Conservation (phyloP, 2,329 filamentous ascomycete genomes). For the Diaporthe vexans region DNA sequence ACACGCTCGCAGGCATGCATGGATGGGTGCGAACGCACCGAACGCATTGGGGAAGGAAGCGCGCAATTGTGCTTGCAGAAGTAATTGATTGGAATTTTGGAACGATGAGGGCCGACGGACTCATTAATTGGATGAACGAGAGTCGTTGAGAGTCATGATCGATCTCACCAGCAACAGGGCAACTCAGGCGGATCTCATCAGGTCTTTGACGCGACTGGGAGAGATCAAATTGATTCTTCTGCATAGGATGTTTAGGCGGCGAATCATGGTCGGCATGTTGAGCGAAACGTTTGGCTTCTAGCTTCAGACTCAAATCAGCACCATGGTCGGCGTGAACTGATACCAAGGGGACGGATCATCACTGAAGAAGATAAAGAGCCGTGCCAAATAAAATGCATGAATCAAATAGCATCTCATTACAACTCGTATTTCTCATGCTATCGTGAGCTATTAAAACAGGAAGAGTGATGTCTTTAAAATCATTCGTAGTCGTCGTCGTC, state of each 20-base stretch:
- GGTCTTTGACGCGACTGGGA: background rate
- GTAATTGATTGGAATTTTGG: background rate
- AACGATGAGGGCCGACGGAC: background rate
- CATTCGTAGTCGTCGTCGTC: conserved; percentile 69
- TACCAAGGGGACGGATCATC: background rate
- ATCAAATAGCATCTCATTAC: conserved; percentile 44
- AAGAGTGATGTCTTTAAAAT: conserved; percentile 28
- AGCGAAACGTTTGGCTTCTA: conserved; percentile 19
- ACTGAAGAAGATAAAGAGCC: background rate
- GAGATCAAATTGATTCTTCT: background rate
- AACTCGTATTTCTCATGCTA: conserved; percentile 41
- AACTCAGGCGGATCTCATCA: background rate
- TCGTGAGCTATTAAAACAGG: conserved; percentile 29
- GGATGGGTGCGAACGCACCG: background rate
- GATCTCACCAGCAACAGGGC: background rate
- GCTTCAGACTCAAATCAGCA: conserved; percentile 22
- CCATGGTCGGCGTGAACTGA: background rate
- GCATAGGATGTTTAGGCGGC: background rate
- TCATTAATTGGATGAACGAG: conserved; percentile 10
- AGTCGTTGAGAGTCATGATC: background rate
- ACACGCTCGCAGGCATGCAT: background rate
- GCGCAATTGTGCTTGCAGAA: background rate
- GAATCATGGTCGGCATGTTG: conserved; percentile 9
- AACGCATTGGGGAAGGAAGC: background rate
- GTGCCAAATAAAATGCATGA: background rate